Evolutionary conservation across 1,284 basidiomycete species (phyloP).

Genomic region (Leccinum huronense): DNA sequence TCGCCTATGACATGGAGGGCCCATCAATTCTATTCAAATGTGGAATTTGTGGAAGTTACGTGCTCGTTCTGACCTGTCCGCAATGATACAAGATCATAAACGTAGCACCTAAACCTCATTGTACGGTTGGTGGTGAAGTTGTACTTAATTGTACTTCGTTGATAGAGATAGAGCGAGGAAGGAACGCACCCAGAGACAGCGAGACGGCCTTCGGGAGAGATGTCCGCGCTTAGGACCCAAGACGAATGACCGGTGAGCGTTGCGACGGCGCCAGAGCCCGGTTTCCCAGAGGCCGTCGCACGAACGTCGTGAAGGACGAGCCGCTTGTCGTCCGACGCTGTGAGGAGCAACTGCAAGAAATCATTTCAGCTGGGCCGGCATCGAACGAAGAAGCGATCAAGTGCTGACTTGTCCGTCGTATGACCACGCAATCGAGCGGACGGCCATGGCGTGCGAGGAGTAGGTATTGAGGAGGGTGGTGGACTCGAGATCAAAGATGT

Average conservation of each 20-base stretch:
- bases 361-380: constrained; percentile 5
- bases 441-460: constrained; percentile 82
- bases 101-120: no score
- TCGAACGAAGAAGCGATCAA: constrained; percentile 15
- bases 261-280: constrained; percentile 74
- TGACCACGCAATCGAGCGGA: constrained; percentile 82
- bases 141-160: background rate
- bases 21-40: no score
- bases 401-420: constrained; percentile 61
- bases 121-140: no score
- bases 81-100: no score
- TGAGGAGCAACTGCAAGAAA: constrained; percentile 64
- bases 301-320: constrained; percentile 85
- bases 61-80: no score
- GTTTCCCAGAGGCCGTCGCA: constrained; percentile 51
- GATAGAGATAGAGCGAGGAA: background rate
- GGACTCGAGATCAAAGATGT: constrained; percentile 74
- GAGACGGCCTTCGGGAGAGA: constrained; percentile 75
- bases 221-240: constrained; percentile 79
- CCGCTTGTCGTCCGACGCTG: constrained; percentile 85
- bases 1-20: no score
- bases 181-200: constrained; percentile 71
- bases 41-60: no score
- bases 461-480: constrained; percentile 64
- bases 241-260: constrained; percentile 81